These are phyloP conservation scores for Clavispora phyllophila DNA, from an alignment of 805 yeast species.

Conservation along the genomic window DNA sequence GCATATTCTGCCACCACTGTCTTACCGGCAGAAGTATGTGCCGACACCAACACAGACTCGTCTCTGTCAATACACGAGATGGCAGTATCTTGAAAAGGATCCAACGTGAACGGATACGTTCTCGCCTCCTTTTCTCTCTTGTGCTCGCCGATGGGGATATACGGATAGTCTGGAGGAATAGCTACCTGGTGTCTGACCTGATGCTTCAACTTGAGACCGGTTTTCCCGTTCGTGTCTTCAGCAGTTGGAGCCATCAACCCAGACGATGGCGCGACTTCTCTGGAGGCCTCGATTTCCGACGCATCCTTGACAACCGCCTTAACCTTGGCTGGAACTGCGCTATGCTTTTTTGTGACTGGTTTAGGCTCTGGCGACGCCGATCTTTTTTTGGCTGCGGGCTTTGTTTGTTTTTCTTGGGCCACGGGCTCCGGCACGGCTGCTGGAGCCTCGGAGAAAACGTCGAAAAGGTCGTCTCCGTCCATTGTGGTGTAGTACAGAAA, in stretches of 20 bases:
- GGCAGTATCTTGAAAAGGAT: constrained; percentile 97
- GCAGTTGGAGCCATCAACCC: constrained; percentile 47
- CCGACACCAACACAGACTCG: constrained; percentile 93
- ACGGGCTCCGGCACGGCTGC: constrained; percentile 21
- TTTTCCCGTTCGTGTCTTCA: constrained; percentile 22
- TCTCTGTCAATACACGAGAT: constrained; percentile 92
- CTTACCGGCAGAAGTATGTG: constrained; percentile 97
- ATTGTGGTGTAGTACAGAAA: constrained; percentile 9
- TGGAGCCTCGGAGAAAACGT: constrained; percentile 57
- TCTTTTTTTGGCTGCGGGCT: constrained; percentile 19
- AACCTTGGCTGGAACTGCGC: constrained; percentile 22
- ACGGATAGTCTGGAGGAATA: constrained; percentile 85
- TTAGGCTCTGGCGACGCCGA: constrained; percentile 3
- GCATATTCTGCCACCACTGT: constrained; percentile 97
- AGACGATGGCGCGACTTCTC: constrained; percentile 80
- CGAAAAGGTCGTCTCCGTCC: constrained; percentile 55
- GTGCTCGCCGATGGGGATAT: constrained; percentile 84
- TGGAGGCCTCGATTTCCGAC: constrained; percentile 81
- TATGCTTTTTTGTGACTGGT: constrained; percentile 16
- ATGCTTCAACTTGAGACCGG: constrained; percentile 65
- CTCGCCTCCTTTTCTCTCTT: constrained; percentile 75
- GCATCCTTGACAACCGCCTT: constrained; percentile 81
- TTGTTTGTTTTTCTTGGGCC: constrained; percentile 9
- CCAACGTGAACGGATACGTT: constrained; percentile 85
- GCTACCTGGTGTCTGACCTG: constrained; percentile 98